Conservation (phyloP, 2,329 filamentous ascomycete species). For the Trichoderma sp. region DNA sequence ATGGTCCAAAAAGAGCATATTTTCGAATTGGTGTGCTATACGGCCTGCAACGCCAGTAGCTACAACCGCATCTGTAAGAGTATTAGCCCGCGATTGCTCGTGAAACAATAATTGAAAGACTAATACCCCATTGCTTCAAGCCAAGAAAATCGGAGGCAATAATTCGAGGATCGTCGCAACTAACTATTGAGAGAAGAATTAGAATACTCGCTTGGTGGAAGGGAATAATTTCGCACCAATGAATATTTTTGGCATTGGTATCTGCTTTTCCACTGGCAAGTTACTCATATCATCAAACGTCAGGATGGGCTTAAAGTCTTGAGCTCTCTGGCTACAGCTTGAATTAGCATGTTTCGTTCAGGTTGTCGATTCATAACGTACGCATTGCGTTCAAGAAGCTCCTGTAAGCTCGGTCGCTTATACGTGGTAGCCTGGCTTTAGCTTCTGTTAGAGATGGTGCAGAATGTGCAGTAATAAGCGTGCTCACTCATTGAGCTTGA, state of each 20-base stretch:
- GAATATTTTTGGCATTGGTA: conserved; percentile 7
- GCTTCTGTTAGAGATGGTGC: not conserved
- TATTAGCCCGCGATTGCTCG: not conserved
- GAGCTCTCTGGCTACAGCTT: not conserved
- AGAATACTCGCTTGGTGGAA: not conserved
- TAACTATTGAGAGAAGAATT: not conserved
- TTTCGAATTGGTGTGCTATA: not conserved
- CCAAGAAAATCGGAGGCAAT: not conserved
- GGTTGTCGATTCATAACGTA: not conserved
- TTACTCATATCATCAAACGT: not conserved
- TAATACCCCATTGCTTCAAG: not conserved
- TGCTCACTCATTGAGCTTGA: not conserved
- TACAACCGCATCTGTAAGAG: not conserved
- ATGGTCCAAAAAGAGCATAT: not conserved
- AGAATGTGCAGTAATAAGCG: not conserved
- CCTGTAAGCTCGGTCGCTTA: not conserved
- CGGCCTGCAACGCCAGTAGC: not conserved
- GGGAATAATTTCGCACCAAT: not conserved
- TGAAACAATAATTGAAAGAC: no score
- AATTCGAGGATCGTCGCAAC: not conserved
- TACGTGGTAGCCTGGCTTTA: not conserved
- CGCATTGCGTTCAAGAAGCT: not conserved
- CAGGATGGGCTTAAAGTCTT: not conserved
- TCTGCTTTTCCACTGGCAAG: not conserved
- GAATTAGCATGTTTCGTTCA: not conserved